Conservation (phyloP, 441 rosid genomes). For the Macaranga tanarius region DNA sequence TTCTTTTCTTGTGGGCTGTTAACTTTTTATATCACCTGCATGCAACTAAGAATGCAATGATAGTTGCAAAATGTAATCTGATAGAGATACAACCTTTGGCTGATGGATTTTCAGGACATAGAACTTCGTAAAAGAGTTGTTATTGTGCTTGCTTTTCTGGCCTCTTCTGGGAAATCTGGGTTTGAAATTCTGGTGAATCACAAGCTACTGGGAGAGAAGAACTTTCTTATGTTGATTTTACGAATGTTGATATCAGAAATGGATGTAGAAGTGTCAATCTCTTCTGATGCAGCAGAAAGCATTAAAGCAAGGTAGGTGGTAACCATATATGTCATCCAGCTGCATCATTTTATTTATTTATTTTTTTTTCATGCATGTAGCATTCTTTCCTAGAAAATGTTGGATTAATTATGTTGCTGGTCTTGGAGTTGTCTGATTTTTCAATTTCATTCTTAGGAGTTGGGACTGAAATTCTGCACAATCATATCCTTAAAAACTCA, state of each 20-base stretch:
- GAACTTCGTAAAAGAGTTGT: slow-evolving; percentile 66
- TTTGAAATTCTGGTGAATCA: slow-evolving; percentile 58
- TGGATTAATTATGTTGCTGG: too few species aligned
- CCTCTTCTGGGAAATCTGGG: slow-evolving; percentile 75
- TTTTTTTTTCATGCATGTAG: not conserved
- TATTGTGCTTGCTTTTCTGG: slow-evolving; percentile 61
- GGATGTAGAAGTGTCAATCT: slow-evolving; percentile 47
- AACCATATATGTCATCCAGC: not conserved
- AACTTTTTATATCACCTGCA: not conserved
- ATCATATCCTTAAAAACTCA: not conserved
- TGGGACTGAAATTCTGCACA: too few species aligned
- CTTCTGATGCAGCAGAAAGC: slow-evolving; percentile 40
- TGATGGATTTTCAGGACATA: slow-evolving; percentile 58
- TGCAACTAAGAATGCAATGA: not conserved
- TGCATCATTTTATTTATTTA: not conserved
- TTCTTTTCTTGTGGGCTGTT: not conserved
- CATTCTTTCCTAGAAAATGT: not conserved
- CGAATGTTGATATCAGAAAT: slow-evolving; percentile 67
- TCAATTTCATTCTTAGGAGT: too few species aligned
- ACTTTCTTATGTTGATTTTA: slow-evolving; percentile 66
- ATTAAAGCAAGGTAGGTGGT: slow-evolving; percentile 62
- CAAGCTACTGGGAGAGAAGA: slow-evolving; percentile 49
- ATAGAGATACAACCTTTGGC: slow-evolving; percentile 20
- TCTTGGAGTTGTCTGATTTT: too few species aligned
- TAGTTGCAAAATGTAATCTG: slow-evolving; percentile 13